phyloP scores from a whole-genome alignment of 257 asterid species.

The Dorcoceras hygrometricum region DNA sequence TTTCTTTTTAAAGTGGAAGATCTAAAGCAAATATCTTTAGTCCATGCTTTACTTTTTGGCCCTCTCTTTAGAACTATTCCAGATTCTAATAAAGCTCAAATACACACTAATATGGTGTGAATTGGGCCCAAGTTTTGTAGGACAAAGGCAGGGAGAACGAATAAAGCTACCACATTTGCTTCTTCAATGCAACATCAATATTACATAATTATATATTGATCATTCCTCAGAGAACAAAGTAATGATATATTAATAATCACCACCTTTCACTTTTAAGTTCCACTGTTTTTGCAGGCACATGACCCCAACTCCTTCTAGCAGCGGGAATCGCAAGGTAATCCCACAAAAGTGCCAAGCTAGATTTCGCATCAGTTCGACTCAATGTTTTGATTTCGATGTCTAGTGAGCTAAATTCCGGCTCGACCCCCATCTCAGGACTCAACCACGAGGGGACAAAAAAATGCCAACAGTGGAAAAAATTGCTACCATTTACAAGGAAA shows the following conservation, averaged over 20 bases:
- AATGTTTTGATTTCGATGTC: background rate
- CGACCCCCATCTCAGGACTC: background rate
- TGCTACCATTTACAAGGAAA: background rate
- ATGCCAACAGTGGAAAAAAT: too few relatives aligned
- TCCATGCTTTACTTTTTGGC: slow-evolving; percentile 58
- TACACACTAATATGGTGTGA: slow-evolving; percentile 37
- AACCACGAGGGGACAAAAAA: background rate
- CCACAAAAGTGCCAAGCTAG: slow-evolving; percentile 19
- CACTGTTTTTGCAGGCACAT: slow-evolving; percentile 66
- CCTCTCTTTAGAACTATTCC: slow-evolving; percentile 78
- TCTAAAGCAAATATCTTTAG: slow-evolving; percentile 53
- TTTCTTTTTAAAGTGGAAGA: slow-evolving; percentile 55
- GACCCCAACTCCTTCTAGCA: slow-evolving; percentile 39
- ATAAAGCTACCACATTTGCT: slow-evolving; percentile 46
- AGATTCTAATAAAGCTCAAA: slow-evolving; percentile 71
- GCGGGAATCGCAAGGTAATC: slow-evolving; percentile 24
- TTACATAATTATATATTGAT: slow-evolving; percentile 52
- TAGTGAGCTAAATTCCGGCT: background rate
- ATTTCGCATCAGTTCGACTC: slow-evolving; percentile 29
- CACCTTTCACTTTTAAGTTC: slow-evolving; percentile 58
- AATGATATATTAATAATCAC: slow-evolving; percentile 74
- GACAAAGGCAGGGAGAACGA: slow-evolving; percentile 39
- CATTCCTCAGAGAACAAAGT: slow-evolving; percentile 53
- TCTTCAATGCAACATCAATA: slow-evolving; percentile 51
- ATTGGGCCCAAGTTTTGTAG: slow-evolving; percentile 46